Evolutionary conservation across 805 yeast species (phyloP).

Genomic region (Candida oleophila): DNA sequence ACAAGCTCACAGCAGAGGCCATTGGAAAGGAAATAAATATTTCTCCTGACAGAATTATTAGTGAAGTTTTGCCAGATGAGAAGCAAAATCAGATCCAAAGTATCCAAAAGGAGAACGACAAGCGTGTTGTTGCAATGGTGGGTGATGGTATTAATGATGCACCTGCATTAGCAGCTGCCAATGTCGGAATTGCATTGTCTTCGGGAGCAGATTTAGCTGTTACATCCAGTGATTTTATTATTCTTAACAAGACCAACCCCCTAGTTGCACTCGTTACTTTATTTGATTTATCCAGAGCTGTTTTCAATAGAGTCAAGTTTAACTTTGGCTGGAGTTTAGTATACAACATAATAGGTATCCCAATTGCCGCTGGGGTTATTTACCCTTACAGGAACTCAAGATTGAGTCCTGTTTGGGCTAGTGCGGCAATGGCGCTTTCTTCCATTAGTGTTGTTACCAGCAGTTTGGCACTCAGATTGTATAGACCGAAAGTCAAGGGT

Average conservation of each 20-base stretch:
- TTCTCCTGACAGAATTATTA: constrained; percentile 46
- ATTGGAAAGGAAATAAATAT: constrained; percentile 67
- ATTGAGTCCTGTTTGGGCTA: constrained; percentile 63
- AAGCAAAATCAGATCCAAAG: constrained; percentile 60
- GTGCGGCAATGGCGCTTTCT: constrained; percentile 64
- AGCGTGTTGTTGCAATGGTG: constrained; percentile 62
- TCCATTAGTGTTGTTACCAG: constrained; percentile 59
- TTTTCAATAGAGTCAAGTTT: constrained; percentile 52
- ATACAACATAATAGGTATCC: constrained; percentile 57
- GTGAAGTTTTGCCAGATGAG: constrained; percentile 73
- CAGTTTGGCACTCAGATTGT: constrained; percentile 51
- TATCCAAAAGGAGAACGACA: constrained; percentile 40
- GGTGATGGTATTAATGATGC: constrained; percentile 88
- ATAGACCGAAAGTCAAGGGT: constrained; percentile 35
- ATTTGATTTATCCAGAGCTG: constrained; percentile 49
- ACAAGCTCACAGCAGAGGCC: constrained; percentile 61
- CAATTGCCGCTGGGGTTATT: constrained; percentile 67
- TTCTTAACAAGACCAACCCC: constrained; percentile 54
- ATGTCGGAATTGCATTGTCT: constrained; percentile 75
- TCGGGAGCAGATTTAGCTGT: constrained; percentile 76
- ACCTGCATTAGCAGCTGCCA: constrained; percentile 73
- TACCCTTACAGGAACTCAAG: constrained; percentile 56
- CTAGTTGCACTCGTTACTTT: constrained; percentile 53
- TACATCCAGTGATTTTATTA: constrained; percentile 70
- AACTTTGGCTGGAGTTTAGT: constrained; percentile 61